Base-by-base conservation (phyloP, 2,329 filamentous ascomycete genomes). In the Trichoderma sp. region DNA sequence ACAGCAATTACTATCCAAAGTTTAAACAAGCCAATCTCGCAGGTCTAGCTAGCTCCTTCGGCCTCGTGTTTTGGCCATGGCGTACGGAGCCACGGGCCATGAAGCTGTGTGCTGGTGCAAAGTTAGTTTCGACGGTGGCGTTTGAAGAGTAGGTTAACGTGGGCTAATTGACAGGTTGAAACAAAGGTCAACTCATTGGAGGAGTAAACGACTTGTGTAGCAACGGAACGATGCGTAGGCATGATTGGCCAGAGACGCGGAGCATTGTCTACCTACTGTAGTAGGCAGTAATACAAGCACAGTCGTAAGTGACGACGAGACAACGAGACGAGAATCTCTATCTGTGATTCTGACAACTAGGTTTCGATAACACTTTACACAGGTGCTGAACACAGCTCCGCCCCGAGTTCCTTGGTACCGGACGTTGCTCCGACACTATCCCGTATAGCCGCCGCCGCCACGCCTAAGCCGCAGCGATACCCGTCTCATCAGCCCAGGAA, bases 61-160 rank as follows among this genome's bases (percentile, higher is more conserved):
- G 21, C 51, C 63, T 58, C 63, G 37, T 66, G 51, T 32, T 21
- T 63, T 46, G 34, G 52, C 51, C 8, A 24, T 49, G 46, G 46
- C 46, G 21, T 49, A 49, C 18, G 39, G 18, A 43, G 46, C 60
- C 21, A 64, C 34, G 60, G 16, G 46, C 46, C 16, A 52, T 37
- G n/a, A 39, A 54, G 60, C 60, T 52, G 60, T 54, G 21, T 32
- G n/a, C 37, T 55, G 51, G 52, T 34, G 26, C 39, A 66, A 66
- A 66, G 63, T 66, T 49, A 56, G 63, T 58, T 66, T 66, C 26
- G 14, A 39, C 14, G 60, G 49, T 34, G 63, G 51, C 52, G 63
- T 52, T 49, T 43, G 39, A 66, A 26, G 52, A 46, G 39, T 32
- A n/a, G 34, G 28, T 64, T 26, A 30, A 52, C 30, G 51, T 54